These are phyloP conservation scores for Leccinum subgranulosum DNA, from an alignment of 768 basidiomycete genomes.

Conservation along the genomic window DNA sequence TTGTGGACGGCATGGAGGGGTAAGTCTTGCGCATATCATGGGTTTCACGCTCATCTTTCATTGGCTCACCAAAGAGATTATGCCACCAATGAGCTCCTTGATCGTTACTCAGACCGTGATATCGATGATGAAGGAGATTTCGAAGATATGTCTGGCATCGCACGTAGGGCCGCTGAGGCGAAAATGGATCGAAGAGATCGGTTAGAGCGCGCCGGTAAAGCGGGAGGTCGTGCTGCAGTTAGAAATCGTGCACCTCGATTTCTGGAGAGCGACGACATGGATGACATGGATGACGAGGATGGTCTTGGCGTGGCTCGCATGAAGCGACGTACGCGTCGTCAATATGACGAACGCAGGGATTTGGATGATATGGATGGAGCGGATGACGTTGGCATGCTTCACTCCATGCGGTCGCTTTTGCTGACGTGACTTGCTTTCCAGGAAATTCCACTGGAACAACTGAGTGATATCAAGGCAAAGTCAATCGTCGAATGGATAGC, in stretches of 20 bases:
- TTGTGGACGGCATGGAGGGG: conserved; percentile 76
- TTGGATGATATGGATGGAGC: conserved; percentile 87
- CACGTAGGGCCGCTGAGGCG: conserved; percentile 78
- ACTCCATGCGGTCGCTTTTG: neutral
- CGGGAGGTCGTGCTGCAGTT: conserved; percentile 70
- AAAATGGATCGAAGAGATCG: conserved; percentile 90
- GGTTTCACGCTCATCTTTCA: conserved; percentile 8
- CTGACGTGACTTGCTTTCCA: conserved; percentile 32
- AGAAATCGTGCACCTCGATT: conserved; percentile 86
- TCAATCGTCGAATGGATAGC: conserved; percentile 98
- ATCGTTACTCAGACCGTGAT: conserved; percentile 83
- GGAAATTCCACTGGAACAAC: conserved; percentile 94
- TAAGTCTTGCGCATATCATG: conserved; percentile 34
- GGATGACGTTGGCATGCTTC: conserved; percentile 63
- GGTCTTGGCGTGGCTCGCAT: conserved; percentile 67
- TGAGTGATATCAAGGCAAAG: conserved; percentile 97
- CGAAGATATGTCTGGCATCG: conserved; percentile 62
- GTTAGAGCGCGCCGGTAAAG: conserved; percentile 58
- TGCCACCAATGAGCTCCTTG: conserved; percentile 74
- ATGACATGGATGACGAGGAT: conserved; percentile 70
- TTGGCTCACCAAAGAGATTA: conserved; percentile 62
- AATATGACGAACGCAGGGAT: conserved; percentile 91
- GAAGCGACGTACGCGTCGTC: conserved; percentile 78
- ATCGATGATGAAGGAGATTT: conserved; percentile 79
- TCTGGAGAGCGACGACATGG: conserved; percentile 77